phyloP scores from a whole-genome alignment of 2,329 filamentous ascomycete species.

The Colletotrichum brevisporum region DNA sequence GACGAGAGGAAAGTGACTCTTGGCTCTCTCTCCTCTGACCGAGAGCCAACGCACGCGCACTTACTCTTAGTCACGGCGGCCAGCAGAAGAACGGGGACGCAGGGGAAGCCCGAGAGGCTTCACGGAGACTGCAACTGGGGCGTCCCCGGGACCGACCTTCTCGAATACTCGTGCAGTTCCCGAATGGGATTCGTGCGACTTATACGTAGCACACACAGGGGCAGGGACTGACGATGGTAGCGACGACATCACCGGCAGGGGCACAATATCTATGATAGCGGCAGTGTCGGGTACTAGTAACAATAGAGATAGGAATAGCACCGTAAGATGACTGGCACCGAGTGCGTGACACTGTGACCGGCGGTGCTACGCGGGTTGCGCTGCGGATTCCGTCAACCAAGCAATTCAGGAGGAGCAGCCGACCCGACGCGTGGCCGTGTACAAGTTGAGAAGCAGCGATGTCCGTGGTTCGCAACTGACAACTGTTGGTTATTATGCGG shows the following conservation, averaged over 20 bases:
- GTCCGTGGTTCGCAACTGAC: too few relatives aligned
- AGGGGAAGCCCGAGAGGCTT: constrained; percentile 28
- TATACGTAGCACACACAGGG: neutral
- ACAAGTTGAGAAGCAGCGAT: too few relatives aligned
- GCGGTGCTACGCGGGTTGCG: too few relatives aligned
- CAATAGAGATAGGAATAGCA: neutral
- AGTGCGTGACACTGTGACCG: too few relatives aligned
- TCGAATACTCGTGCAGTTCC: constrained; percentile 6
- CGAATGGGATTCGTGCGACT: neutral
- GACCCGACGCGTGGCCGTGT: constrained; percentile 28
- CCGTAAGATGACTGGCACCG: neutral
- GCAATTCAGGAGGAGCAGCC: constrained; percentile 28
- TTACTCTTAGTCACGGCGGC: constrained; percentile 8
- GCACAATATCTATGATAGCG: too few relatives aligned
- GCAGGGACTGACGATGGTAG: too few relatives aligned
- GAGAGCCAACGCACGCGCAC: constrained; percentile 17
- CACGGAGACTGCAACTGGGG: constrained; percentile 12
- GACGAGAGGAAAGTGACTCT: neutral
- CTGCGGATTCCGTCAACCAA: neutral
- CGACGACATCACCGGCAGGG: too few relatives aligned
- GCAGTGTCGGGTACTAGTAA: too few relatives aligned
- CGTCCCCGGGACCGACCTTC: constrained; percentile 19
- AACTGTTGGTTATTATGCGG: constrained; percentile 9
- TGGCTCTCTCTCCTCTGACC: neutral
- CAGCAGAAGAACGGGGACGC: constrained; percentile 2